A percentile compares a stretch with the other conserved stretches of the same genome.
phyloP scores from a whole-genome alignment of 2,329 filamentous ascomycete genomes.

The Trichoderma brevicompactum region DNA sequence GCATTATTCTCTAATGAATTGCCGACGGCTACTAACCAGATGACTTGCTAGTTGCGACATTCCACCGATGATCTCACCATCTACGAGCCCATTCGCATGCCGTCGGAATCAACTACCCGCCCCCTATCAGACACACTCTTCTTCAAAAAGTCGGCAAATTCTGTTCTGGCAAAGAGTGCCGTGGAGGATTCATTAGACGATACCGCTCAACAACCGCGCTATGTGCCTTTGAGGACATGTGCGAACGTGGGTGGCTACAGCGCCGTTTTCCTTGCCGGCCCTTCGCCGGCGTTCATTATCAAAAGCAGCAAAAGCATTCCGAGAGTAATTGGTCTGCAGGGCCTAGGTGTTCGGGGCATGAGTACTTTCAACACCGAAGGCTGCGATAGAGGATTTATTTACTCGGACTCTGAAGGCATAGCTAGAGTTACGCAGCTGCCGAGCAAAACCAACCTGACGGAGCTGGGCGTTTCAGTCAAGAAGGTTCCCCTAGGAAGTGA shows the following conservation, averaged over 20 bases:
- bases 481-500: conserved; percentile 74
- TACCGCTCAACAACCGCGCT: conserved; percentile 50
- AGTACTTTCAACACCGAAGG: conserved; percentile 76
- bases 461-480: conserved; percentile 74
- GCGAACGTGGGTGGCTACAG: conserved; percentile 75
- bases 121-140: conserved; percentile 62
- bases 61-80: conserved; percentile 81
- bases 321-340: conserved; percentile 73
- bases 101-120: conserved; percentile 42
- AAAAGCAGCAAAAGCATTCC: conserved; percentile 80
- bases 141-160: conserved; percentile 77
- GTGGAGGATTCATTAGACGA: conserved; percentile 57
- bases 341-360: conserved; percentile 69
- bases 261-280: conserved; percentile 80
- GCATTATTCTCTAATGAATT: conserved; percentile 37
- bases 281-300: conserved; percentile 79
- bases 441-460: conserved; percentile 66
- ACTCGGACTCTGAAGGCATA: conserved; percentile 72
- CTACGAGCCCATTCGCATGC: conserved; percentile 76
- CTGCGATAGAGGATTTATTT: conserved; percentile 82
- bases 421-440: conserved; percentile 77
- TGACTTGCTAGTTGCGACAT: conserved; percentile 66
- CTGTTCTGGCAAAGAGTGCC: conserved; percentile 64
- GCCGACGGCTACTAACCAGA: conserved; percentile 1
- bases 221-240: conserved; percentile 61